Percentiles rank a stretch among this genome's conserved stretches.
Conservation (phyloP, 1,284 basidiomycete species). For the Ganoderma resinaceum region DNA sequence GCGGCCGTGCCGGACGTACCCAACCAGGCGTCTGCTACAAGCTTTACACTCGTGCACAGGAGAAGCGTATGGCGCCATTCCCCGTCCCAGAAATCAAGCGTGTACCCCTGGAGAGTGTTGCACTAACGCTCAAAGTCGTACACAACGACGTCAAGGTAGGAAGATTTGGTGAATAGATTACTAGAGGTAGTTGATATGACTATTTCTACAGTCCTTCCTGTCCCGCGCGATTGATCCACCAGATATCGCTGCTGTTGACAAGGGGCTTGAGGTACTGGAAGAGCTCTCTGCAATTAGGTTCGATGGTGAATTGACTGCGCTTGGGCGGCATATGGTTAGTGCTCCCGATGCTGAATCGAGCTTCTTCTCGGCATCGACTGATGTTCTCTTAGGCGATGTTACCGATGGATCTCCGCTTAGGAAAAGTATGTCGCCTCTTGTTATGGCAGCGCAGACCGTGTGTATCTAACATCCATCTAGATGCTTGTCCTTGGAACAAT, state of each 20-base stretch:
- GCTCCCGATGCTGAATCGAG: conserved; percentile 6
- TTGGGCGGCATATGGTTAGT: conserved; percentile 83
- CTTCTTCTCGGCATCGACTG: conserved; percentile 16
- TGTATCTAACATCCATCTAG: conserved; percentile 42
- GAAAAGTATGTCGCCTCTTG: conserved; percentile 61
- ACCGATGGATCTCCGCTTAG: conserved; percentile 89
- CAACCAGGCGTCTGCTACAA: conserved; percentile 87
- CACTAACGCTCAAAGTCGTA: conserved; percentile 86
- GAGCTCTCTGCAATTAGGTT: conserved; percentile 82
- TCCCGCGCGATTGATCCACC: conserved; percentile 88
- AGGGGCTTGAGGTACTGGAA: conserved; percentile 77
- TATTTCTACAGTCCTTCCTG: conserved; percentile 55
- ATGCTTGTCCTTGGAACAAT: conserved; percentile 88
- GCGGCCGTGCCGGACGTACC: conserved; percentile 92
- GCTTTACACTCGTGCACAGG: conserved; percentile 82
- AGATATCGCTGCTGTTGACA: conserved; percentile 77
- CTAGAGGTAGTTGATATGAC: neutral
- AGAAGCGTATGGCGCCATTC: conserved; percentile 74
- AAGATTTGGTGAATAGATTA: conserved; percentile 5
- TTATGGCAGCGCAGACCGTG: neutral
- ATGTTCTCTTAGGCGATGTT: conserved; percentile 66
- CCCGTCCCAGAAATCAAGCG: conserved; percentile 90
- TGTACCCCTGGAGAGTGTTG: conserved; percentile 88
- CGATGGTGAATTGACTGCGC: conserved; percentile 75
- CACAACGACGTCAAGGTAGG: conserved; percentile 80